phyloP scores from a whole-genome alignment of 192 early-diverging fungal species.

The Backusella luteola region DNA sequence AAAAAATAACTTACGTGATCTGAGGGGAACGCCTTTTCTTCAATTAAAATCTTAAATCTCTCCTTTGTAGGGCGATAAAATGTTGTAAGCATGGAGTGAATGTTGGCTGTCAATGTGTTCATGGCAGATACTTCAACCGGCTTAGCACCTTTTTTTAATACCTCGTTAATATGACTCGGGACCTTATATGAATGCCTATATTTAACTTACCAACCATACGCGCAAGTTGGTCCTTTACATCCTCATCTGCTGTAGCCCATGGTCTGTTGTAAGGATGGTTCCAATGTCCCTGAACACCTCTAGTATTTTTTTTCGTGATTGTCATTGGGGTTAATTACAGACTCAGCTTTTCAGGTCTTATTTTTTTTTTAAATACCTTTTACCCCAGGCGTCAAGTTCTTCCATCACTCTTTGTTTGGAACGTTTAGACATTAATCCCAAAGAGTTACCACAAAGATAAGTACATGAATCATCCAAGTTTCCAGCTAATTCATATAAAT shows the following conservation, averaged over 20 bases:
- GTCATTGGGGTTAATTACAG: neutral
- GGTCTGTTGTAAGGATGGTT: slow-evolving; percentile 77
- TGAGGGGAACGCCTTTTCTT: slow-evolving; percentile 91
- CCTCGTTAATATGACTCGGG: neutral
- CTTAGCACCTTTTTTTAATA: slow-evolving; percentile 58
- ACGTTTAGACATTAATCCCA: slow-evolving; percentile 81
- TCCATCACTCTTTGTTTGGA: slow-evolving; percentile 69
- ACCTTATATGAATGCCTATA: neutral
- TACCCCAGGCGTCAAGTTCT: slow-evolving; percentile 90
- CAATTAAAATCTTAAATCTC: slow-evolving; percentile 87
- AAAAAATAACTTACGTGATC: slow-evolving; percentile 64
- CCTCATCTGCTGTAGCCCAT: slow-evolving; percentile 85
- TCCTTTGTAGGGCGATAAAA: slow-evolving; percentile 85
- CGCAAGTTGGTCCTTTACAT: slow-evolving; percentile 69
- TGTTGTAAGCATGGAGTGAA: slow-evolving; percentile 87
- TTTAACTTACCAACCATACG: slow-evolving; percentile 68
- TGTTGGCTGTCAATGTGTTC: slow-evolving; percentile 89
- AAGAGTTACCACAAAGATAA: slow-evolving; percentile 95
- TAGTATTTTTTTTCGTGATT: slow-evolving; percentile 10
- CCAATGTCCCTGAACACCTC: slow-evolving; percentile 89
- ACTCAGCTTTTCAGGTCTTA: neutral
- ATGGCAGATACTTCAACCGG: slow-evolving; percentile 83
- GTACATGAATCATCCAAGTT: slow-evolving; percentile 45
- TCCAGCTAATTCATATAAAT: slow-evolving; percentile 13
- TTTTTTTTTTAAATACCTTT: slow-evolving; percentile 40